These are phyloP conservation scores for Leishmania tropica DNA, from an alignment of 208 protist genomes.

Conservation along the genomic window DNA sequence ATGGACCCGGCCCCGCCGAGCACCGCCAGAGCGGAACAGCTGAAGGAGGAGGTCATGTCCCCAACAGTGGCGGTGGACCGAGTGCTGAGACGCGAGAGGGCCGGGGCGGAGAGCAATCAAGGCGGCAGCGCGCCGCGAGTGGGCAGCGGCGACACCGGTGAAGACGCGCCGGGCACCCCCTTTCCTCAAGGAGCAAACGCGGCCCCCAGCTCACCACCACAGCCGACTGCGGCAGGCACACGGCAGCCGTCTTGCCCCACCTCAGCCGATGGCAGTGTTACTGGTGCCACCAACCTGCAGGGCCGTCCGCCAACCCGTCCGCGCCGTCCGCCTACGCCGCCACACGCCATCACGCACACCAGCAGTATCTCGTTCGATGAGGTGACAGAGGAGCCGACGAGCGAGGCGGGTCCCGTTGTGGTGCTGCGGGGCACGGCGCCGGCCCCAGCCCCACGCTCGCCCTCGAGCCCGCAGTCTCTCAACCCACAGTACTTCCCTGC, in stretches of 20 bases:
- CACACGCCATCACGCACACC: constrained; percentile 35
- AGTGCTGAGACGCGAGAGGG: background rate
- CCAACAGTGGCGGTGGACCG: constrained; percentile 22
- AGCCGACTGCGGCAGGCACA: background rate
- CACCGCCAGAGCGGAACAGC: background rate
- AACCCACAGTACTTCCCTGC: constrained; percentile 25
- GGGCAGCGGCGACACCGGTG: background rate
- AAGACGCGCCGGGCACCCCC: background rate
- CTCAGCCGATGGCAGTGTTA: background rate
- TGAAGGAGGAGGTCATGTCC: constrained; percentile 5
- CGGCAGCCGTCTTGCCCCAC: background rate
- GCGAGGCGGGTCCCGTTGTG: constrained; percentile 30
- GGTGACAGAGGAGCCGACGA: constrained; percentile 32
- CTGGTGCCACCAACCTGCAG: constrained; percentile 8
- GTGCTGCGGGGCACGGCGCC: constrained; percentile 34
- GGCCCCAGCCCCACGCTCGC: constrained; percentile 12
- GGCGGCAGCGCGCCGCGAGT: background rate
- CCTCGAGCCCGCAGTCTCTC: constrained; percentile 6
- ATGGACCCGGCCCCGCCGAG: constrained; percentile 4
- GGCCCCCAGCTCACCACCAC: background rate
- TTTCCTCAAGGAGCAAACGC: background rate
- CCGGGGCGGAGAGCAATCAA: background rate
- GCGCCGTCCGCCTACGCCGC: constrained; percentile 24
- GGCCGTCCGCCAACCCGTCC: constrained; percentile 28
- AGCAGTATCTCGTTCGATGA: constrained; percentile 41